Evolutionary conservation across 1,284 basidiomycete genomes (phyloP).

Genomic region (Leccinum solheimii): DNA sequence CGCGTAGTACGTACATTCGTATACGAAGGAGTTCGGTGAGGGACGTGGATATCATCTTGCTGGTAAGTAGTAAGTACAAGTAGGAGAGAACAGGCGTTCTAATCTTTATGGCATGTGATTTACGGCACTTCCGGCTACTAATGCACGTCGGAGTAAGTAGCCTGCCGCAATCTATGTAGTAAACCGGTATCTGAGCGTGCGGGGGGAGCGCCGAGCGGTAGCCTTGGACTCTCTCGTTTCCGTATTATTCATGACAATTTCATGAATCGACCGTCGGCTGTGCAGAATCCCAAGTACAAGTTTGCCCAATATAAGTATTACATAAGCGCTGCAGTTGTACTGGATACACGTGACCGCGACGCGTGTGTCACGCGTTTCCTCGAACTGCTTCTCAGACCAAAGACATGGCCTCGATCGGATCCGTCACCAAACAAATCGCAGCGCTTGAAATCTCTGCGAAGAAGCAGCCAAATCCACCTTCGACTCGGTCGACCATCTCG

Average conservation of each 20-base stretch:
- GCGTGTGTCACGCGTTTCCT: conserved; percentile 18
- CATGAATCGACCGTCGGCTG: no score
- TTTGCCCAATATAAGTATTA: no score
- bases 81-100: not conserved
- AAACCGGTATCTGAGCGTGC: no score
- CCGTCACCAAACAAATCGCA: conserved; percentile 49
- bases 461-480: conserved; percentile 34
- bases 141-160: no score
- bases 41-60: conserved; percentile 39
- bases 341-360: conserved; percentile 28
- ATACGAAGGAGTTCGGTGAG: conserved; percentile 44
- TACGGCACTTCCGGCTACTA: no score
- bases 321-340: no score
- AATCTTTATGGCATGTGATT: no score
- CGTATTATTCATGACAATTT: not conserved
- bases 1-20: conserved; percentile 32
- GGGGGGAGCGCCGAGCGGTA: no score
- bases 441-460: conserved; percentile 52
- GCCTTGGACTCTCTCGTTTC: no score
- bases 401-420: conserved; percentile 44
- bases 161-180: no score
- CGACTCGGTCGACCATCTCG: conserved; percentile 41
- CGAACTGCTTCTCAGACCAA: not conserved
- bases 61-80: not conserved
- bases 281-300: no score